phyloP scores from a whole-genome alignment of 2,329 filamentous ascomycete genomes.

The Aspergillus bombycis region DNA sequence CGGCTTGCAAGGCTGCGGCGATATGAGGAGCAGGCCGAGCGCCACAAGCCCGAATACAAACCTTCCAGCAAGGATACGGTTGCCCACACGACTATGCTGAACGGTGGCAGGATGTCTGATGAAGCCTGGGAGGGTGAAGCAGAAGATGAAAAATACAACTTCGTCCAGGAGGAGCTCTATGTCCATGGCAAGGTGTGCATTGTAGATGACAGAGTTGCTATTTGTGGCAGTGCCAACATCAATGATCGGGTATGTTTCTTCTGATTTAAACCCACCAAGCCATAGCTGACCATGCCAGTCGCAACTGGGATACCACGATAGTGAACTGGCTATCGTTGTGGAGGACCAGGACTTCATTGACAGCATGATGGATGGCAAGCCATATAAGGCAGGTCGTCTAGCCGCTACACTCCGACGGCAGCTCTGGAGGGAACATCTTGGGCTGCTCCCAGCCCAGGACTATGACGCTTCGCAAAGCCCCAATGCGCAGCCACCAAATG shows the following conservation, averaged over 20 bases:
- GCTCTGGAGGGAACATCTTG: constrained; percentile 90
- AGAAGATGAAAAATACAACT: constrained; percentile 79
- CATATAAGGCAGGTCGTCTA: constrained; percentile 73
- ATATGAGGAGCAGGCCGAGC: constrained; percentile 26
- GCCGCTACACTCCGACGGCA: constrained; percentile 80
- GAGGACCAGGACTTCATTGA: constrained; percentile 74
- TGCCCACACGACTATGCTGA: constrained; percentile 82
- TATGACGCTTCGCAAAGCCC: constrained; percentile 66
- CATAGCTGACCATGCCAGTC: constrained; percentile 48
- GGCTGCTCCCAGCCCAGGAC: constrained; percentile 74
- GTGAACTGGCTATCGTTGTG: constrained; percentile 86
- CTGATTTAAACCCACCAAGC: not conserved
- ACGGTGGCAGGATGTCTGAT: constrained; percentile 63
- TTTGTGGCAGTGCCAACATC: constrained; percentile 75
- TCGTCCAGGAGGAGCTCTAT: constrained; percentile 95
- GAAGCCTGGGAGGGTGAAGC: constrained; percentile 76
- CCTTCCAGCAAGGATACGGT: constrained; percentile 56
- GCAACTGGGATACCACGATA: constrained; percentile 82
- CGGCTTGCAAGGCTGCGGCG: constrained; percentile 44
- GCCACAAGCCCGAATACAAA: constrained; percentile 24
- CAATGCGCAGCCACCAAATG: constrained; percentile 76
- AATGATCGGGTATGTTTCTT: constrained; percentile 59
- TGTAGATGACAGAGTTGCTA: constrained; percentile 78
- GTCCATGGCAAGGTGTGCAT: constrained; percentile 87
- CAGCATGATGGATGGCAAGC: constrained; percentile 71